Evolutionary conservation across 2,329 filamentous ascomycete genomes (phyloP).

Genomic region (Xylariaceae sp.): DNA sequence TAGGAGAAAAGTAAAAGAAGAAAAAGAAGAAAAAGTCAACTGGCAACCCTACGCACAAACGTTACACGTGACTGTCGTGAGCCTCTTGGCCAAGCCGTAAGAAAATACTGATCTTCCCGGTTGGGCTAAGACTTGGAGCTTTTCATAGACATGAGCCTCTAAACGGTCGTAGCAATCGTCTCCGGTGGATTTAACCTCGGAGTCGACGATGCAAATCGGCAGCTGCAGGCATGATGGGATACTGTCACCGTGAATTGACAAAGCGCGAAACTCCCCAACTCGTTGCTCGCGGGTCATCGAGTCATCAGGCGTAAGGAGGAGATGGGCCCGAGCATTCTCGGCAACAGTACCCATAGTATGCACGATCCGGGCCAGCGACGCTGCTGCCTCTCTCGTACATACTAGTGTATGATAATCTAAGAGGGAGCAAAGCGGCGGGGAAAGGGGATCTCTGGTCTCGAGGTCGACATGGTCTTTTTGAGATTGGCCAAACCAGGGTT

Average conservation of each 20-base stretch:
- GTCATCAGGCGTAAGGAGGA: conserved; percentile 57
- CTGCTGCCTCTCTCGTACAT: conserved; percentile 70
- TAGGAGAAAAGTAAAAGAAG: not conserved
- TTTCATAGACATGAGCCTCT: conserved; percentile 39
- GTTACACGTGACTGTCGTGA: conserved; percentile 76
- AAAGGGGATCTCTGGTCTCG: conserved; percentile 66
- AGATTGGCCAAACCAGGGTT: conserved; percentile 58
- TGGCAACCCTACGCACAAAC: conserved; percentile 18
- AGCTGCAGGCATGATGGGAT: conserved; percentile 52
- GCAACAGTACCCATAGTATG: conserved; percentile 66
- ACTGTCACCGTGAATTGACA: conserved; percentile 45
- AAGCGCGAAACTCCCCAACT: conserved; percentile 40
- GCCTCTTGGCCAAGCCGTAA: conserved; percentile 69
- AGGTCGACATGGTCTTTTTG: conserved; percentile 70
- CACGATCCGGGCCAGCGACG: conserved; percentile 72
- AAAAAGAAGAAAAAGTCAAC: not conserved
- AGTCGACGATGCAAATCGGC: conserved; percentile 64
- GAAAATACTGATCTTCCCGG: conserved; percentile 73
- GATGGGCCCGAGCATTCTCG: conserved; percentile 63
- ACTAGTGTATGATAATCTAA: conserved; percentile 63
- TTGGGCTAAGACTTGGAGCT: conserved; percentile 47
- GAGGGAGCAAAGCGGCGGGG: conserved; percentile 68
- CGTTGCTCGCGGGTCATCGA: conserved; percentile 35
- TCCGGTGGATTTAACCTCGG: conserved; percentile 44
- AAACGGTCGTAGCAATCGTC: conserved; percentile 30